Conservation (phyloP, 176 grass and related monocot species). For the Eleusine indica region DNA sequence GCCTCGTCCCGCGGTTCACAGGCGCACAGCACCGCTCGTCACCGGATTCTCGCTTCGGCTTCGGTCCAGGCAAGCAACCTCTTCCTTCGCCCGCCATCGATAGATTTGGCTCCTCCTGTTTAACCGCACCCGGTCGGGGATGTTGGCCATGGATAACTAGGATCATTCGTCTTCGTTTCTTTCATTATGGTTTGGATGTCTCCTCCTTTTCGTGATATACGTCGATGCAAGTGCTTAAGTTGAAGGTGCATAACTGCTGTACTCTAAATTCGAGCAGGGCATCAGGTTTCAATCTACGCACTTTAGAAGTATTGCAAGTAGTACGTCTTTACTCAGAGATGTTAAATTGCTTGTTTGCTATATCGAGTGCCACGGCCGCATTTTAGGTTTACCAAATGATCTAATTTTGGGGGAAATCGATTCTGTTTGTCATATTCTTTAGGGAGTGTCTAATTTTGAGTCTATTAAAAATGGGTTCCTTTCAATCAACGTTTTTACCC, state of each 20-base stretch:
- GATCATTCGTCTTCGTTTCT: background rate
- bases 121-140: background rate
- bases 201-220: background rate
- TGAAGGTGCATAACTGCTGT: background rate
- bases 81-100: background rate
- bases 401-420: background rate
- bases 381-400: background rate
- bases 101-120: background rate
- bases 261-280: too few species aligned
- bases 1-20: background rate
- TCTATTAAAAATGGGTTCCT: too few species aligned
- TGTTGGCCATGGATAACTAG: background rate
- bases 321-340: background rate
- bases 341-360: background rate
- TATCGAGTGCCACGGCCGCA: too few species aligned
- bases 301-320: background rate
- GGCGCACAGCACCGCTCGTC: background rate
- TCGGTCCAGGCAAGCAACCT: background rate
- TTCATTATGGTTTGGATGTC: background rate
- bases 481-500: too few species aligned
- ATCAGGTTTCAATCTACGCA: background rate
- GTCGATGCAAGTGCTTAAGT: background rate
- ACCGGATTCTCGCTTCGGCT: background rate
- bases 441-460: too few species aligned
- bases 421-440: background rate